Evolutionary conservation across 345 rosid genomes (phyloP), one percentile per base, ranked within the genome.

Genomic region (Abelmoschus esculentus): DNA sequence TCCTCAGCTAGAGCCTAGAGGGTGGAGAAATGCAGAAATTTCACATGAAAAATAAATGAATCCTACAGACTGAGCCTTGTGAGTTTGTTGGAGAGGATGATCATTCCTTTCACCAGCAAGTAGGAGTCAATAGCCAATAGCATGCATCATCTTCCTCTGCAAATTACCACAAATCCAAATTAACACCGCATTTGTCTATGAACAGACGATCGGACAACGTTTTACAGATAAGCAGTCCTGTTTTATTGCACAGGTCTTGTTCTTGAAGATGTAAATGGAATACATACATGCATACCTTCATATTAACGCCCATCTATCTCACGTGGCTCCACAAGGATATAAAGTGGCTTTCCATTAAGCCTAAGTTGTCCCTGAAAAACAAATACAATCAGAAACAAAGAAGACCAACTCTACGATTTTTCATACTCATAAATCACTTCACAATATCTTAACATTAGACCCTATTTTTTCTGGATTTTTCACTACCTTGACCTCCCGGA

Each of bases 401-500:
- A 17, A 22, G 26, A n/a, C n/a, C n/a, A n/a, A n/a, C n/a, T n/a
- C n/a, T n/a, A n/a, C n/a, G n/a, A n/a, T n/a, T n/a, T n/a, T n/a
- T n/a, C n/a, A n/a, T n/a, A n/a, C n/a, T n/a, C n/a, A n/a, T n/a
- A n/a, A n/a, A n/a, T n/a, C n/a, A n/a, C n/a, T n/a, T n/a, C n/a
- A n/a, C n/a, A n/a, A n/a, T n/a, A n/a, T n/a, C n/a, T n/a, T n/a
- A n/a, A n/a, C n/a, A n/a, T n/a, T n/a, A n/a, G n/a, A 22, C 26
- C 26, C 26, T 22, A 22, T 22, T 22, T 22, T 22, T 22, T 22
- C 0, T 22, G 26, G 22, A 19, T 11, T 7, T 28, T 66, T 81
- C n/a, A 52, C 26, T 52, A 90, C 98, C 98, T 90, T 85, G 44
- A 79, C 78, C 73, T 80, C 90, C 18, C 86, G 96, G 74, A 90